Evolutionary conservation across 768 basidiomycete genomes (phyloP).

Genomic region (Royoungia palumana): DNA sequence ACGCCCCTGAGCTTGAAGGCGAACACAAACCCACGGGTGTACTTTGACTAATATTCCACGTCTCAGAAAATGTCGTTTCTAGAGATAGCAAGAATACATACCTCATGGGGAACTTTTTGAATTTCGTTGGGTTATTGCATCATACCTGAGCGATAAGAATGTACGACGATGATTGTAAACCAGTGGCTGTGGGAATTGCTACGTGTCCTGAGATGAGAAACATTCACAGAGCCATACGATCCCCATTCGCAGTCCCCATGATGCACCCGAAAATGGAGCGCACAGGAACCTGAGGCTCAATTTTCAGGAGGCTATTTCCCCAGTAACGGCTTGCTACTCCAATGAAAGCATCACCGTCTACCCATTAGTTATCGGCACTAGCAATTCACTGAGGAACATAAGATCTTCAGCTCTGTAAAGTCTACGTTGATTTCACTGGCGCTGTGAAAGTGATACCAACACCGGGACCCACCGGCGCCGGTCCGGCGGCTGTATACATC

Average conservation of each 20-base stretch:
- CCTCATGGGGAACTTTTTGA: not conserved
- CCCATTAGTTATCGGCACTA: too few species aligned
- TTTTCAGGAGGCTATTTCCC: not conserved
- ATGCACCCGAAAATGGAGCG: too few species aligned
- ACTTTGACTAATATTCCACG: too few species aligned
- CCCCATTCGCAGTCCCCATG: too few species aligned
- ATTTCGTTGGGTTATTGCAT: not conserved
- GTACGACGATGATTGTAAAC: not conserved
- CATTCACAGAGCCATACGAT: not conserved
- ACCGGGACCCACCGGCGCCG: too few species aligned
- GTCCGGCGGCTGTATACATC: too few species aligned
- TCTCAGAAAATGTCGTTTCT: too few species aligned
- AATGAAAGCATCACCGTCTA: not conserved
- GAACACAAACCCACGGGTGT: not conserved
- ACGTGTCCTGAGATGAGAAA: not conserved
- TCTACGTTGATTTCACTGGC: too few species aligned
- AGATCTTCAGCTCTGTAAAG: too few species aligned
- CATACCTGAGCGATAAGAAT: conserved; percentile 1
- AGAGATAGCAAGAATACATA: conserved; percentile 22
- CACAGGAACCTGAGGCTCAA: not conserved
- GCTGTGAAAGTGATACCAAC: too few species aligned
- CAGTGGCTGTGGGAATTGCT: not conserved
- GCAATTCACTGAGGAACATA: too few species aligned
- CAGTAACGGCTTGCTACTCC: not conserved
- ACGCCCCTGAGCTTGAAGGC: too few species aligned